Base-by-base conservation (phyloP, 1,139 yeast genomes). In the Magnusiomyces magnusii region DNA sequence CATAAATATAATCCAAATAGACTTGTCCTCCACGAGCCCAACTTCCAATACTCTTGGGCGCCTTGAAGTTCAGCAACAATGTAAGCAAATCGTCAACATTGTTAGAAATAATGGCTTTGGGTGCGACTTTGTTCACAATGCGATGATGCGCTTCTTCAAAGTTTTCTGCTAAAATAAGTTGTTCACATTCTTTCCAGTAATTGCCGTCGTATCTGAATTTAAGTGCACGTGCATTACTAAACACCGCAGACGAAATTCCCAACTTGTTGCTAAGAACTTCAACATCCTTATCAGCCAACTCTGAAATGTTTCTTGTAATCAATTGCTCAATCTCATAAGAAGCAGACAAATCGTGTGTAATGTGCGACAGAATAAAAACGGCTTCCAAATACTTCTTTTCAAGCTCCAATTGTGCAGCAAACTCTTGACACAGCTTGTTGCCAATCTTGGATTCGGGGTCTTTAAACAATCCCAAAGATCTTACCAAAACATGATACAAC, bases 91-190 rank as follows among this genome's bases (percentile, higher is more conserved):
- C 67, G 2, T 71, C 66, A 3, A 39, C 19, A 15, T 23, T 39
- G 3, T 73, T 69, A 10, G 77, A 75, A 34, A 87, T 79, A 39
- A 85, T 79, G 31, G 83, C 78, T 53, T 71, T 67, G 10, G 98
- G 97, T 0, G 93, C 97, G 49, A 91, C 85, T n/a, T 77, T 71
- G 2, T 74, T 68, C 2, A 83, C 67, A 2, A 88, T 75, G 0
- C 82, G 75, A 0, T 73, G 71, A 66, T 88, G 95, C 0, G 96
- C 96, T 52, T 81, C 83, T 1, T 74, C 76, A 77, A 82, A 82
- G 55, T 80, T 70, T n/a, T 75, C 75, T 0, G 96, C 96, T n/a
- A 76, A 77, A 1, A 89, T 71, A 55, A 87, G 78, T 24, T 85
- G 81, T 55, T 78, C 76, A 1, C 85, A 83, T 63, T 90, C 92